Percentiles rank a stretch among this genome's conserved stretches.
Evolutionary conservation across 345 rosid genomes (phyloP).

Genomic region (Boechera retrofracta): DNA sequence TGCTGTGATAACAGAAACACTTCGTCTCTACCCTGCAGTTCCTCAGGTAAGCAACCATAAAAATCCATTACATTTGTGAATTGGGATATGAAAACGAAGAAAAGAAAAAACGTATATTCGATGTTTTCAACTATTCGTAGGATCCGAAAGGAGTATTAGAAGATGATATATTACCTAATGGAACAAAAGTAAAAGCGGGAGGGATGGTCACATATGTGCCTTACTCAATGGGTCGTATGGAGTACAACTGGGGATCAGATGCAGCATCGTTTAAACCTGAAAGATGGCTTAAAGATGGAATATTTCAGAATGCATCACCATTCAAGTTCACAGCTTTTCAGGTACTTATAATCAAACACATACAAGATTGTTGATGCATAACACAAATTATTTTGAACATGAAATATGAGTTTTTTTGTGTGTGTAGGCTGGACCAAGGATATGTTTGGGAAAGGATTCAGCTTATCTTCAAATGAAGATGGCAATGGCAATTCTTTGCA

Average conservation of each 20-base stretch:
- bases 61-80: neutral
- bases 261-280: slow-evolving; percentile 84
- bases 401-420: neutral
- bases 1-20: slow-evolving; percentile 86
- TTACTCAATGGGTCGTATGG: slow-evolving; percentile 98
- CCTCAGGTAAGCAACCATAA: slow-evolving; percentile 66
- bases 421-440: slow-evolving; percentile 87
- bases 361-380: neutral
- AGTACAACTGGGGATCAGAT: slow-evolving; percentile 90
- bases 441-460: slow-evolving; percentile 95
- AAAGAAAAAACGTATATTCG: neutral
- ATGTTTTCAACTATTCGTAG: slow-evolving; percentile 41
- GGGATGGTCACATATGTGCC: slow-evolving; percentile 98
- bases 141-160: slow-evolving; percentile 87
- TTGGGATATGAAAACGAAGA: neutral
- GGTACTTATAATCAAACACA: slow-evolving; percentile 45
- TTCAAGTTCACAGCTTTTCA: slow-evolving; percentile 97
- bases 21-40: slow-evolving; percentile 90
- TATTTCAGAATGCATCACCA: slow-evolving; percentile 86
- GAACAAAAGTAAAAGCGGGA: slow-evolving; percentile 92
- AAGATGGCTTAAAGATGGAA: slow-evolving; percentile 91
- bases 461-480: slow-evolving; percentile 98
- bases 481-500: slow-evolving; percentile 79
- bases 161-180: slow-evolving; percentile 87
- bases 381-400: neutral